phyloP scores from a whole-genome alignment of 1,139 yeast species.

The Protomyces arabidopsidicola region DNA sequence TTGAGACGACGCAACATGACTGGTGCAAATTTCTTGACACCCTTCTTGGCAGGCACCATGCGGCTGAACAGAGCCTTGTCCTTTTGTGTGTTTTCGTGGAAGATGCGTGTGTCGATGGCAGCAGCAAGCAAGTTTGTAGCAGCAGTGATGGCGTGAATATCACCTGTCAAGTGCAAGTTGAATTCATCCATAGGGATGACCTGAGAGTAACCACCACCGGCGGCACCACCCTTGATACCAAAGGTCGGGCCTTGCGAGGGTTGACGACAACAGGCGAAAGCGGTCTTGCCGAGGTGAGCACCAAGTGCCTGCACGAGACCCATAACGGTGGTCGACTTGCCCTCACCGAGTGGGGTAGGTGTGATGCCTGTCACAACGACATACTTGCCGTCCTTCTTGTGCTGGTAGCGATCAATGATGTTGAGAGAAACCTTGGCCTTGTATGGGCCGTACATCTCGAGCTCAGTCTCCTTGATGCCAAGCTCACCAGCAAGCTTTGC shows the following conservation, averaged over 20 bases:
- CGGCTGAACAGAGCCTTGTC: conserved; percentile 82
- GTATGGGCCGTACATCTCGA: conserved; percentile 86
- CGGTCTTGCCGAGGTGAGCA: conserved; percentile 80
- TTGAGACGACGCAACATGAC: conserved; percentile 73
- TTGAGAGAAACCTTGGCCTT: conserved; percentile 85
- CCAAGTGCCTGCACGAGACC: conserved; percentile 96
- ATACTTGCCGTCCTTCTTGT: conserved; percentile 77
- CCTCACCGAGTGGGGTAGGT: conserved; percentile 98
- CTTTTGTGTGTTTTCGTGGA: conserved; percentile 92
- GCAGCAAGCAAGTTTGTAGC: conserved; percentile 96
- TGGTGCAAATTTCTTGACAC: conserved; percentile 68
- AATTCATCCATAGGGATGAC: conserved; percentile 99
- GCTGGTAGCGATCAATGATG: conserved; percentile 63
- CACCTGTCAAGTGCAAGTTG: conserved; percentile 97
- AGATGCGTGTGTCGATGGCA: conserved; percentile 95
- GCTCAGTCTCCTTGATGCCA: conserved; percentile 73
- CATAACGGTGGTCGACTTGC: conserved; percentile 94
- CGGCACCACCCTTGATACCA: conserved; percentile 89
- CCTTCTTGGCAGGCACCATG: conserved; percentile 82
- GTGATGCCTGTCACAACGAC: conserved; percentile 95
- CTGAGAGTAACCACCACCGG: conserved; percentile 98
- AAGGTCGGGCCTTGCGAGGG: conserved; percentile 99
- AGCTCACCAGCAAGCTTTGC: conserved; percentile 76
- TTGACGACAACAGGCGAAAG: conserved; percentile 94
- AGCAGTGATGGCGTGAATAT: conserved; percentile 93